phyloP scores from a whole-genome alignment of 768 basidiomycete species.

The Hygrocybe punicea region DNA sequence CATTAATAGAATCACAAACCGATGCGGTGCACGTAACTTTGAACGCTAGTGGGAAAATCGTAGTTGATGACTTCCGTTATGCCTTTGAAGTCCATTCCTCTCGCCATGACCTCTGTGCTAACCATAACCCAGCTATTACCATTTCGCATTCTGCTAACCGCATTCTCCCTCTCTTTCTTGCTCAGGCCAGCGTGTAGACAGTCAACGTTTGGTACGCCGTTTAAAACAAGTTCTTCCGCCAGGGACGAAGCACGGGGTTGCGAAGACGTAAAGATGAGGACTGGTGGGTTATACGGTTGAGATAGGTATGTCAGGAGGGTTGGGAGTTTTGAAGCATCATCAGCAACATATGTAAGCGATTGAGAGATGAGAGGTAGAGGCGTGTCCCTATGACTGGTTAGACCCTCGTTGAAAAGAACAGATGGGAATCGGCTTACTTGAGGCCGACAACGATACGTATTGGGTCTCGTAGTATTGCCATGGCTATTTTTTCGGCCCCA shows the following conservation, averaged over 20 bases:
- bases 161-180: slow-evolving; percentile 82
- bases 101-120: slow-evolving; percentile 94
- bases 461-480: slow-evolving; percentile 79
- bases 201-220: slow-evolving; percentile 77
- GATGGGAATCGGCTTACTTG: slow-evolving; percentile 57
- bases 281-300: slow-evolving; percentile 83
- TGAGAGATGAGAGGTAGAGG: slow-evolving; percentile 90
- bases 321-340: slow-evolving; percentile 91
- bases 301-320: slow-evolving; percentile 78
- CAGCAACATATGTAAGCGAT: slow-evolving; percentile 84
- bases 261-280: slow-evolving; percentile 86
- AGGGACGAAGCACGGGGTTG: slow-evolving; percentile 82
- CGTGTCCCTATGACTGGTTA: slow-evolving; percentile 63
- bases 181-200: slow-evolving; percentile 89
- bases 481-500: slow-evolving; percentile 79
- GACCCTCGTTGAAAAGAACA: background rate
- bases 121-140: slow-evolving; percentile 95
- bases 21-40: slow-evolving; percentile 95
- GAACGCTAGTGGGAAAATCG: slow-evolving; percentile 93
- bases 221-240: slow-evolving; percentile 75
- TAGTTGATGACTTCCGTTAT: slow-evolving; percentile 93
- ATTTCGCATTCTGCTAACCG: slow-evolving; percentile 76
- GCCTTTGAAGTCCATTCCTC: slow-evolving; percentile 98
- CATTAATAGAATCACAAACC: slow-evolving; percentile 42
- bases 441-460: slow-evolving; percentile 94